Base-by-base conservation (phyloP, 371 early-diverging fungal species). In the Mortierella sp. region DNA sequence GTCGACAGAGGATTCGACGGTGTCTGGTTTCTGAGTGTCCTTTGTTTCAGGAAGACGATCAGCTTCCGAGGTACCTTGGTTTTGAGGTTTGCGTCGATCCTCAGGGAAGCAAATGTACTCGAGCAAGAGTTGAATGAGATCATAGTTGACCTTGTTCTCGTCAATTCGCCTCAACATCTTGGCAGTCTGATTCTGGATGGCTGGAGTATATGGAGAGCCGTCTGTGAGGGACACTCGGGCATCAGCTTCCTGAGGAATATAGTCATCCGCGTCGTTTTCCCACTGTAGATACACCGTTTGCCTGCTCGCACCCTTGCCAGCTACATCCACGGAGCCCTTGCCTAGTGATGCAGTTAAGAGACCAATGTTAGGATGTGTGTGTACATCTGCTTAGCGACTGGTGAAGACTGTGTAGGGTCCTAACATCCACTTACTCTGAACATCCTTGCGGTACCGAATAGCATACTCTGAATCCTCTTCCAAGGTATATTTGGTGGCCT, bases 81-180 rank as follows among this genome's bases (percentile, higher is more conserved):
- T 34, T 10, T 34, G 34, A 1, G 55, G 60, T 39, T 19, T 25
- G 19, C 64, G 59, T 5, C 69, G 77, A 17, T 69, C 54, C 17
- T 53, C 37, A 12, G 67, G 68, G 17, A 69, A 63, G 44, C 84
- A 85, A 37, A 93, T 89, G 57, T 92, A 80, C 17, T 87, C 86
- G 8, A 94, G 67, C 3, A 92, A 64, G 9, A 84, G 54, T 13
- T 90, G 81, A 22, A 92, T 82, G 31, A 93, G 81, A 31, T 93
- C 92, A 54, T 86, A 90, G 54, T 93, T 92, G 64, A 93, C 85
- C 57, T 81, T 85, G 48, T 84, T 78, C 39, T 84, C 83, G 57
- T 94, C 88, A 69, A 91, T 85, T 10, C 85, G 79, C 16, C 70
- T 72, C 17, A 90, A 56, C 76, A 83, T 83, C 57, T 78, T 79